Base-by-base conservation (phyloP, 2,329 filamentous ascomycete species). In the Pseudopithomyces maydicus region DNA sequence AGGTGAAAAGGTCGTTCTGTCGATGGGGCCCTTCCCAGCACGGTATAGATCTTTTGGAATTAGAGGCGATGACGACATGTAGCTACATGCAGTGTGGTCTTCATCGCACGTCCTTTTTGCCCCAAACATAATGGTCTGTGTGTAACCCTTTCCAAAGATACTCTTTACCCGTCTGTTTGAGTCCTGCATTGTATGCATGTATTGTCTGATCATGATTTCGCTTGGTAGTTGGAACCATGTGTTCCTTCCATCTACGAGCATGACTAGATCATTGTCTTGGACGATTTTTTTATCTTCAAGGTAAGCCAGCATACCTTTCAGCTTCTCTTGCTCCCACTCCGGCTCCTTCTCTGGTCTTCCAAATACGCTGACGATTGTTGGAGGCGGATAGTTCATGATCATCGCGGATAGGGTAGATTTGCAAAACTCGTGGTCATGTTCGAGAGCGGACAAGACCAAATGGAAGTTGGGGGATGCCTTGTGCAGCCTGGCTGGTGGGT, bases 181-280 rank as follows among this genome's bases (percentile, higher is more conserved):
- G 49, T 80, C 78, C n/a, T 78, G 75, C 17, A 84, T 69, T 15
- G 85, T 74, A 14, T 79, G 75, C 61, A 86, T 84, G 70, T 89
- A 90, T 42, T 88, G 81, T 61, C 82, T 76, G 23, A 90, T 81
- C 61, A 90, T 75, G 19, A 89, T 79, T 41, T 88, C 83, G 2
- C 85, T 82, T 0, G 87, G 86, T 2, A 90, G 77, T 69, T 90
- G 88, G 57, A 89, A 85, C 76, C 86, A 85, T 1, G 86, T 79
- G 56, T 90, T 85, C 68, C 85, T 82, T 1, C 84, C 86, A 68
- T 90, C 87, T 6, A 87, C 80, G 45, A 90, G 79, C 55, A 90
- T 74, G 7, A 89, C 81, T 26, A 91, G 73, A 68, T 90, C 88
- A 19, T 85, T 78, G 55, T 87, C 79, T 22, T 79, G 75, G 17